Percentiles rank a stretch among this genome's conserved stretches.
These are phyloP conservation scores for Nemophila menziesii DNA, from an alignment of 257 asterid genomes.

Conservation along the genomic window DNA sequence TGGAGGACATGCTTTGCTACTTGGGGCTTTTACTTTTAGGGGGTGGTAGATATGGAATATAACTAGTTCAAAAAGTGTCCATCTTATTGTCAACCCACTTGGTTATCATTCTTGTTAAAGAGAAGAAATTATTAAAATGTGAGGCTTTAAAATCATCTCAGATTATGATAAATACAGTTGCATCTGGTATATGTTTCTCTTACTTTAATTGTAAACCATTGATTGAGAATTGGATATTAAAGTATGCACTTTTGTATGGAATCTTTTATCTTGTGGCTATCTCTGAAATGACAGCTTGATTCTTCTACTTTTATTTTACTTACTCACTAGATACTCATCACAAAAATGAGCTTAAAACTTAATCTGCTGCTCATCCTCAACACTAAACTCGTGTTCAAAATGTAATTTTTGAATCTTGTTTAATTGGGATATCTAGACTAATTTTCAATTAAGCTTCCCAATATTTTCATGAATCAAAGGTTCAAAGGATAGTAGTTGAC, in stretches of 20 bases:
- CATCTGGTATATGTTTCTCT: neutral
- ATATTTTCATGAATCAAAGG: no score
- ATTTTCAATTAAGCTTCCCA: no score
- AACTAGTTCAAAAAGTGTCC: no score
- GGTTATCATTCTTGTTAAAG: neutral
- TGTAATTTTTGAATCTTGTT: no score
- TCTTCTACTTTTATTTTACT: neutral
- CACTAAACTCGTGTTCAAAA: neutral
- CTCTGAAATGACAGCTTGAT: neutral
- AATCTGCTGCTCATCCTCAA: neutral
- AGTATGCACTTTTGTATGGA: neutral
- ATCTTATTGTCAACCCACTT: no score
- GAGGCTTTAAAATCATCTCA: neutral
- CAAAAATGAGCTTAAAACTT: neutral
- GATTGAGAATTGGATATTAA: neutral
- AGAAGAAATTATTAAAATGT: neutral
- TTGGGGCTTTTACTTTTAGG: neutral
- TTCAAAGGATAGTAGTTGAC: no score
- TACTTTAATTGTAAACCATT: constrained; percentile 1
- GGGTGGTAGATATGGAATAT: neutral
- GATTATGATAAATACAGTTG: neutral
- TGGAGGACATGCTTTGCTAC: no score
- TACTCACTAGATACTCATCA: neutral
- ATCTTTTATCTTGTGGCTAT: neutral
- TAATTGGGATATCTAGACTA: no score